Conservation (phyloP, 805 yeast species). For the Nakazawaea laoshanensis region DNA sequence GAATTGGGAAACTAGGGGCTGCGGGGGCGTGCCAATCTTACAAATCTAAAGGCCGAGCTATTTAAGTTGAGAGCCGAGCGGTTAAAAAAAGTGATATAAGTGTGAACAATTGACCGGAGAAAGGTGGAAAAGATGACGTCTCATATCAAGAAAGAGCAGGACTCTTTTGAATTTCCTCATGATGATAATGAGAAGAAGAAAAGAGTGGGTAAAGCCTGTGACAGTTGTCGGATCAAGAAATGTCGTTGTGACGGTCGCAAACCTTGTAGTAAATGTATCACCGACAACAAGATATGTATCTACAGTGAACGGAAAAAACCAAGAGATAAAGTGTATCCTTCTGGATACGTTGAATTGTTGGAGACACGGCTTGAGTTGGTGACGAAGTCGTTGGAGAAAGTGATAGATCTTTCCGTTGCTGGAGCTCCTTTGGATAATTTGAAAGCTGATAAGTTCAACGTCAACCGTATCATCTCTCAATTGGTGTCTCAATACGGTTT, state of each 20-base stretch:
- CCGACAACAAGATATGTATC: constrained; percentile 51
- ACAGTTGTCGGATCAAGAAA: constrained; percentile 52
- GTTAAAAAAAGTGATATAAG: no score
- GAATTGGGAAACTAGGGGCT: no score
- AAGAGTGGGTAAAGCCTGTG: constrained; percentile 59
- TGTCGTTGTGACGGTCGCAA: constrained; percentile 57
- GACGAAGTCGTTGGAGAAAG: constrained; percentile 38
- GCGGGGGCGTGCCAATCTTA: no score
- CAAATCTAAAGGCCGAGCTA: no score
- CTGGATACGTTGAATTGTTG: constrained; percentile 54
- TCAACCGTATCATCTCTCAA: constrained; percentile 37
- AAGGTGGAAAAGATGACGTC: no score
- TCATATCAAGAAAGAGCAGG: neutral
- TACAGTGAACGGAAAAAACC: constrained; percentile 47
- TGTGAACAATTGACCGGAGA: no score
- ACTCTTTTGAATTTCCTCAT: constrained; percentile 4
- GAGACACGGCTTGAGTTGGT: constrained; percentile 49
- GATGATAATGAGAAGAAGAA: constrained; percentile 30
- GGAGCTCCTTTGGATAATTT: constrained; percentile 8
- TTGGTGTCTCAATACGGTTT: constrained; percentile 31
- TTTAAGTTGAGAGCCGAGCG: no score
- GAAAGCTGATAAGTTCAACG: constrained; percentile 23
- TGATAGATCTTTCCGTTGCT: constrained; percentile 20
- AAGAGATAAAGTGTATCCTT: constrained; percentile 48
- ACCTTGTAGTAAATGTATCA: constrained; percentile 48